Evolutionary conservation across 169 alveolate species (phyloP).

Genomic region (Babesia ovis): DNA sequence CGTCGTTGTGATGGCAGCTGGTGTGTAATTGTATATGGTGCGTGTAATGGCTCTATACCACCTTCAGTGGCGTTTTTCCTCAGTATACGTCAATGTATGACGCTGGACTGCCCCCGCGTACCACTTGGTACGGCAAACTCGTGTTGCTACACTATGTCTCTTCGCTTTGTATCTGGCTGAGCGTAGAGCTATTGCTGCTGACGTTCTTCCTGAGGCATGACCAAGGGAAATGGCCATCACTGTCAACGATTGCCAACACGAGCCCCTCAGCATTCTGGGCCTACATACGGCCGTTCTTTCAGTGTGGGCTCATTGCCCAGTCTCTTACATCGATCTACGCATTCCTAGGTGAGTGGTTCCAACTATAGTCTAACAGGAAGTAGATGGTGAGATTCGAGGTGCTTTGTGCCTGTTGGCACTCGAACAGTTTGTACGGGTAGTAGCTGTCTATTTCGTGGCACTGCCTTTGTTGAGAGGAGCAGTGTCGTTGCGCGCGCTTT

Average conservation of each 20-base stretch:
- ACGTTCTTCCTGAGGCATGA: conserved; percentile 20
- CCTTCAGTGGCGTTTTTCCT: not conserved
- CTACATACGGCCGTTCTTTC: conserved; percentile 30
- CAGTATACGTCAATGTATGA: conserved; percentile 15
- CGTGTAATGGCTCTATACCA: not conserved
- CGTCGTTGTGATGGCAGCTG: not conserved
- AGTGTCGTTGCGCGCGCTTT: conserved; percentile 14
- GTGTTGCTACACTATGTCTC: conserved; percentile 17
- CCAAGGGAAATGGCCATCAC: conserved; percentile 6
- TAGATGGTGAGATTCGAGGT: conserved; percentile 1
- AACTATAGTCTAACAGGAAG: no score
- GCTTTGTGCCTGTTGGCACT: not conserved
- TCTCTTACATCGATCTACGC: conserved; percentile 5
- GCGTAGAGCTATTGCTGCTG: conserved; percentile 24
- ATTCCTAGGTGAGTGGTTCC: conserved; percentile 20
- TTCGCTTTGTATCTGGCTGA: conserved; percentile 31
- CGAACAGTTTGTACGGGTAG: conserved; percentile 11
- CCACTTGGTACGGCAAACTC: conserved; percentile 23
- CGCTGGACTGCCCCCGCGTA: not conserved
- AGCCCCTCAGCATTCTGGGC: conserved; percentile 2
- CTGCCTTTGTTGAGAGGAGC: conserved; percentile 6
- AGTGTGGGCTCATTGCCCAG: conserved; percentile 29
- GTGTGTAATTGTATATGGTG: conserved; percentile 10
- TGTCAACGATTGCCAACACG: not conserved
- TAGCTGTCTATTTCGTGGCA: conserved; percentile 24